Evolutionary conservation across 768 basidiomycete genomes (phyloP), one percentile per base, ranked within the genome.

Genomic region (Rhodotorula graminis): DNA sequence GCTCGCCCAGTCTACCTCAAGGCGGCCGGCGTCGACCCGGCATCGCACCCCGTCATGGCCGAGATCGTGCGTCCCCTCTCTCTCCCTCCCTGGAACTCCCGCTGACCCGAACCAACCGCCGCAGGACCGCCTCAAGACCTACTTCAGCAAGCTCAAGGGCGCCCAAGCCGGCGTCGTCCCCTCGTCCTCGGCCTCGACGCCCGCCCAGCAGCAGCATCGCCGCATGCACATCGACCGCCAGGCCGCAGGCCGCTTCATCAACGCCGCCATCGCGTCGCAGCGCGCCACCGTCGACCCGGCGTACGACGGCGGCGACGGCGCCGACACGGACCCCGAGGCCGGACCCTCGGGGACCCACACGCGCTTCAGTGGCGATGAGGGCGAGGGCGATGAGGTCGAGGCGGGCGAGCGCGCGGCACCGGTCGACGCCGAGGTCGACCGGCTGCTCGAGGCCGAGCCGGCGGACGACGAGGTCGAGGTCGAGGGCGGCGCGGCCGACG

Each of bases 171-270:
- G 60, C 65, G 85, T 88, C 18, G 47, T 61, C 42, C n/a, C 61
- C 31, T 82, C 84, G 79, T 85, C 88, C 88, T 67, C 74, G 86
- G 8, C 25, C 81, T 50, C 18, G 14, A 25, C 37, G 29, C 49
- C 65, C 61, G 27, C 31, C 14, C 78, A 86, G 85, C 82, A 37
- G 44, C 44, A 86, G 85, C 82, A 37, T 6, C 44, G 44, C 56
- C 83, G 81, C 56, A 46, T 80, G 29, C 81, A 80, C n/a, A 80
- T 93, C 70, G 91, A 93, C 85, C 90, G 89, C 80, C 87, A 83
- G 33, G 91, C 90, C 21, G 91, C 91, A 2, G 82, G 83, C 57
- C 87, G 92, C 44, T 93, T 93, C 81, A 93, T 93, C 80, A 90
- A 88, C 33, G 70, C 74, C 44, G 78, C 78, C 12, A 76, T 77